Evolutionary conservation across 768 basidiomycete genomes (phyloP).

Genomic region (Chlorophyllum brunneum): DNA sequence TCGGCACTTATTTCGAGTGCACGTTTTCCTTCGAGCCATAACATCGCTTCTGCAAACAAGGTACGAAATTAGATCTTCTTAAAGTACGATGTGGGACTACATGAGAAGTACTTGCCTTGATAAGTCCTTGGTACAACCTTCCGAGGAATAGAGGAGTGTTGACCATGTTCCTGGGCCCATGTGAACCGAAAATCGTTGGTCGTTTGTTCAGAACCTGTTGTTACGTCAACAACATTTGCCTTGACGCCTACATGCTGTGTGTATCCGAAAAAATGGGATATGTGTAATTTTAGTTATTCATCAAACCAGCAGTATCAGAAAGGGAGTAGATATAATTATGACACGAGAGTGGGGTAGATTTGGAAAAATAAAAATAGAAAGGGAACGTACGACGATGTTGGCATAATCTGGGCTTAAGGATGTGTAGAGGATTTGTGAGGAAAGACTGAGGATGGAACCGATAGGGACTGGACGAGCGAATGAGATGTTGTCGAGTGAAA

Average conservation of each 20-base stretch:
- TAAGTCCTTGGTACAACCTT: constrained; percentile 69
- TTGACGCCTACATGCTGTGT: constrained; percentile 68
- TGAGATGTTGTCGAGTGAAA: constrained; percentile 76
- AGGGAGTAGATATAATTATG: background rate
- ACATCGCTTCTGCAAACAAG: constrained; percentile 64
- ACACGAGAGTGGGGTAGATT: background rate
- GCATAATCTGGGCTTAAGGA: constrained; percentile 47
- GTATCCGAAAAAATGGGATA: background rate
- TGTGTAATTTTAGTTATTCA: background rate
- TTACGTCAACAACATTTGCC: constrained; percentile 68
- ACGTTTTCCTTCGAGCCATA: constrained; percentile 76
- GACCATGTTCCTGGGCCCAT: constrained; percentile 48
- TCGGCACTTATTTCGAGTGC: constrained; percentile 67
- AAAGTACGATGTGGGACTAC: background rate
- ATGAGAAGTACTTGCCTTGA: constrained; percentile 40
- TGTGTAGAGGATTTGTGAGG: constrained; percentile 63
- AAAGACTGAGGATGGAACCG: constrained; percentile 73
- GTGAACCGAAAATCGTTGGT: constrained; percentile 80
- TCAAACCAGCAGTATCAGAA: background rate
- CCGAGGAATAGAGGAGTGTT: constrained; percentile 28
- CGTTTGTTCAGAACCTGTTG: constrained; percentile 58
- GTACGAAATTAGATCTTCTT: constrained; percentile 11
- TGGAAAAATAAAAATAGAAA: background rate
- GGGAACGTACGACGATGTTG: constrained; percentile 52
- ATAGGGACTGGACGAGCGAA: constrained; percentile 82